These are phyloP conservation scores for Aspergillus brunneoviolaceus DNA, from an alignment of 2,329 filamentous ascomycete species.

Conservation along the genomic window DNA sequence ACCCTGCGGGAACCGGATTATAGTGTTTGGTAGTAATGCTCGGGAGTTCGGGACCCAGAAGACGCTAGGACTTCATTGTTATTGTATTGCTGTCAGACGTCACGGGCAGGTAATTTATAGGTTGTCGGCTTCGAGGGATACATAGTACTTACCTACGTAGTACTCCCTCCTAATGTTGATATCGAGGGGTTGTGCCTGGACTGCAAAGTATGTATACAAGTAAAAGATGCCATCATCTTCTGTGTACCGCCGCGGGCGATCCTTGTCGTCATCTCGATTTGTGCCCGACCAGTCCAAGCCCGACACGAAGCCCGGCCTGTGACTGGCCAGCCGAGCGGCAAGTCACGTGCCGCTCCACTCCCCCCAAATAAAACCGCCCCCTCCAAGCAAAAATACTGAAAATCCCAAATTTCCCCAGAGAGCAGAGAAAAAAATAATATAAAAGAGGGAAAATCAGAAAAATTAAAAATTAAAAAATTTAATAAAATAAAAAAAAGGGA, in stretches of 20 bases:
- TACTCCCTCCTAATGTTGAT: too few species aligned
- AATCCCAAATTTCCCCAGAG: slow-evolving; percentile 2
- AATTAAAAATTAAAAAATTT: slow-evolving; percentile 22
- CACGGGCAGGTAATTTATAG: too few species aligned
- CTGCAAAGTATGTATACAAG: too few species aligned
- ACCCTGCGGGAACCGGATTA: too few species aligned
- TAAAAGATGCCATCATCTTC: neutral
- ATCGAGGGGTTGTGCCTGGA: too few species aligned
- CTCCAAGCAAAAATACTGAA: slow-evolving; percentile 18
- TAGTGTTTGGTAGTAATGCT: too few species aligned
- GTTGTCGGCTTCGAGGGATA: too few species aligned
- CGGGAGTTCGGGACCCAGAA: neutral
- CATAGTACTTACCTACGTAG: too few species aligned
- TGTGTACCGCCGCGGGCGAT: too few species aligned
- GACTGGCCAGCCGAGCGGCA: slow-evolving; percentile 15
- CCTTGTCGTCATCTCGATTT: slow-evolving; percentile 16
- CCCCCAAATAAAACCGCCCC: neutral
- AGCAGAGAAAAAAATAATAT: neutral
- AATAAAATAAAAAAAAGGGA: slow-evolving; percentile 21
- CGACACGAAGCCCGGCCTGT: slow-evolving; percentile 5
- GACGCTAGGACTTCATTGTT: neutral
- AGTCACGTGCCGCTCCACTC: slow-evolving; percentile 20
- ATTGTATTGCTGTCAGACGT: too few species aligned
- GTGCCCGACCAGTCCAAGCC: slow-evolving; percentile 9
- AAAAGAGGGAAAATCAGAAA: slow-evolving; percentile 4